Percentiles rank a stretch among this genome's conserved stretches.
These are phyloP conservation scores for Heterobasidion irregulare DNA, from an alignment of 1,284 basidiomycete genomes.

Conservation along the genomic window DNA sequence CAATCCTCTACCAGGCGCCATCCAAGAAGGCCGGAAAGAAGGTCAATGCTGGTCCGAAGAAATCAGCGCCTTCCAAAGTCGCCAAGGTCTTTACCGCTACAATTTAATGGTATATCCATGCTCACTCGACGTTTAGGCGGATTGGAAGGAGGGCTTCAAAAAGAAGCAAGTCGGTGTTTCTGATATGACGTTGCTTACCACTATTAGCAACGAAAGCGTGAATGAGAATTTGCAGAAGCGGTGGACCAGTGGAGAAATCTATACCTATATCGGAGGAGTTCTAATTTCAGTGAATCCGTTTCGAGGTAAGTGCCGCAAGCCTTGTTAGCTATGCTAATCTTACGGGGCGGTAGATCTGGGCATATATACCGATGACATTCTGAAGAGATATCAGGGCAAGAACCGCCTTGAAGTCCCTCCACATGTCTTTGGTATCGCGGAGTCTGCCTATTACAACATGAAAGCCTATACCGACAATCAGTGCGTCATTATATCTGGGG, in stretches of 20 bases:
- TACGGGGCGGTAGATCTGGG: constrained; percentile 62
- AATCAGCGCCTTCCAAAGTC: constrained; percentile 53
- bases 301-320: constrained; percentile 49
- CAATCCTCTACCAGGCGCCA: constrained; percentile 51
- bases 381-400: constrained; percentile 91
- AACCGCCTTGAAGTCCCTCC: constrained; percentile 97
- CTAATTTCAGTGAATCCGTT: constrained; percentile 99
- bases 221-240: constrained; percentile 97
- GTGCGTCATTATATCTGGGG: constrained; percentile 99
- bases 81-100: constrained; percentile 49
- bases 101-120: not conserved
- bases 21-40: constrained; percentile 93
- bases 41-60: constrained; percentile 55
- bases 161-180: constrained; percentile 97
- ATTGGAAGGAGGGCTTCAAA: constrained; percentile 98
- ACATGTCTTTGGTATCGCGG: constrained; percentile 97
- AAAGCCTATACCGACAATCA: constrained; percentile 99
- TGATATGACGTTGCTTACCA: constrained; percentile 97
- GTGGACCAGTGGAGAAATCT: constrained; percentile 95
- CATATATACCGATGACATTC: constrained; percentile 91
- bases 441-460: constrained; percentile 99
- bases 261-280: constrained; percentile 98
- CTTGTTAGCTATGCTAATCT: constrained; percentile 2
- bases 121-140: constrained; percentile 50
- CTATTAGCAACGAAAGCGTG: constrained; percentile 96